A percentile compares a stretch with the other conserved stretches of the same genome.
Conservation (phyloP, 2,329 filamentous ascomycete genomes). For the Trichoderma asperellum region DNA sequence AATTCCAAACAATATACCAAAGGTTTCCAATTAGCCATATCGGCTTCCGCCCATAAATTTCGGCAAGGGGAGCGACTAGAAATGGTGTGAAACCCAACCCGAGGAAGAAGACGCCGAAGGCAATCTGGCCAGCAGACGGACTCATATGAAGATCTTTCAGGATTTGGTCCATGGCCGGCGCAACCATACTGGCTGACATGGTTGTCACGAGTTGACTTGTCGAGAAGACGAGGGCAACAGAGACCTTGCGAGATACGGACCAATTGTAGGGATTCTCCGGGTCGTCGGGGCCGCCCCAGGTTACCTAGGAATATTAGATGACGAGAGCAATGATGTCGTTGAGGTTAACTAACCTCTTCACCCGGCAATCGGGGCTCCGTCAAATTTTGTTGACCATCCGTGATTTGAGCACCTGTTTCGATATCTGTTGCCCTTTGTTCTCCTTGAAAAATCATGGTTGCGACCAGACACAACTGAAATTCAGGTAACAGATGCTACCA, state of each 20-base stretch:
- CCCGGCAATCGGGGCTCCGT: background rate
- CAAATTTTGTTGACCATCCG: background rate
- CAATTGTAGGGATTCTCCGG: constrained; percentile 44
- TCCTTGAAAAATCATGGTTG: background rate
- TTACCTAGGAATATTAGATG: background rate
- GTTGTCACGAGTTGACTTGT: constrained; percentile 42
- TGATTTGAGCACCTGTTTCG: background rate
- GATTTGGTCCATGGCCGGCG: constrained; percentile 42
- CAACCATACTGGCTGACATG: constrained; percentile 46
- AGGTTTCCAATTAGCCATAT: constrained; percentile 41
- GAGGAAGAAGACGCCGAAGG: constrained; percentile 44
- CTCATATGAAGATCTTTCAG: constrained; percentile 39
- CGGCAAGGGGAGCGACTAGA: constrained; percentile 40
- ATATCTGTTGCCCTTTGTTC: background rate
- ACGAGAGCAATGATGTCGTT: background rate
- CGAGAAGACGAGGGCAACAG: constrained; percentile 40
- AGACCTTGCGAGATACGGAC: constrained; percentile 42
- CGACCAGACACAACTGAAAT: background rate
- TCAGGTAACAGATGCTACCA: too few relatives aligned
- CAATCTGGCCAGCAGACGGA: constrained; percentile 36
- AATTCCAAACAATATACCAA: constrained; percentile 45
- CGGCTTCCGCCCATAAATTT: constrained; percentile 42
- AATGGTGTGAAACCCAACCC: constrained; percentile 43
- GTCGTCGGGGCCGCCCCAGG: background rate
- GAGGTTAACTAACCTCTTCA: background rate